These are phyloP conservation scores for Glycine tomentella DNA, from an alignment of 306 rosid species.

Conservation along the genomic window DNA sequence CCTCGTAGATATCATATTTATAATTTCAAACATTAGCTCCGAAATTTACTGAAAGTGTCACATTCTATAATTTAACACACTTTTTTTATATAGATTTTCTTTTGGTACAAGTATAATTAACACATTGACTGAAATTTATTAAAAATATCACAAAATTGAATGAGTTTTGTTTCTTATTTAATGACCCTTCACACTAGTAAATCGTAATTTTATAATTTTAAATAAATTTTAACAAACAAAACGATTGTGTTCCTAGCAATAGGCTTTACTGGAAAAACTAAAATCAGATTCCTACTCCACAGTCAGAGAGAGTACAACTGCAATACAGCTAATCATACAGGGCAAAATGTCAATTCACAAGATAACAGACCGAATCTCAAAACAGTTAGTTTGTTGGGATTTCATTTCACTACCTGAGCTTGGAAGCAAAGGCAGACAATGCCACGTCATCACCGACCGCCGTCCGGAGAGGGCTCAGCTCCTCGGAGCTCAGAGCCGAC, in stretches of 20 bases:
- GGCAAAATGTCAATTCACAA: conserved; percentile 51
- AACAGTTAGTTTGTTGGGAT: conserved; percentile 41
- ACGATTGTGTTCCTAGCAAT: too few relatives aligned
- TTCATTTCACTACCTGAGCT: conserved; percentile 73
- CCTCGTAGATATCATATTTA: neutral
- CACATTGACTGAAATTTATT: neutral
- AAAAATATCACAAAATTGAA: neutral
- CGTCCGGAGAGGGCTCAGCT: conserved; percentile 74
- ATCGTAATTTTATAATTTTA: too few relatives aligned
- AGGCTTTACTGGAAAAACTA: neutral
- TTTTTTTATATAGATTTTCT: neutral
- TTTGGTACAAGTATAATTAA: too few relatives aligned
- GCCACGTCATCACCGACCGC: conserved; percentile 73
- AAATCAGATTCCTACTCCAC: neutral
- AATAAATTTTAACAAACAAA: too few relatives aligned
- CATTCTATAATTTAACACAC: neutral
- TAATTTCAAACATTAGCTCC: neutral
- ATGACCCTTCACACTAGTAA: too few relatives aligned
- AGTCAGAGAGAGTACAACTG: neutral
- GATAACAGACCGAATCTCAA: conserved; percentile 33
- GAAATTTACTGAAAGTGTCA: neutral
- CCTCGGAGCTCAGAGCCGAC: conserved; percentile 90
- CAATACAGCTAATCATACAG: neutral
- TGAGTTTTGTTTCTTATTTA: too few relatives aligned
- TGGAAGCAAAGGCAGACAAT: conserved; percentile 68